phyloP scores from a whole-genome alignment of 1,284 basidiomycete genomes.

The Inonotus obliquus region DNA sequence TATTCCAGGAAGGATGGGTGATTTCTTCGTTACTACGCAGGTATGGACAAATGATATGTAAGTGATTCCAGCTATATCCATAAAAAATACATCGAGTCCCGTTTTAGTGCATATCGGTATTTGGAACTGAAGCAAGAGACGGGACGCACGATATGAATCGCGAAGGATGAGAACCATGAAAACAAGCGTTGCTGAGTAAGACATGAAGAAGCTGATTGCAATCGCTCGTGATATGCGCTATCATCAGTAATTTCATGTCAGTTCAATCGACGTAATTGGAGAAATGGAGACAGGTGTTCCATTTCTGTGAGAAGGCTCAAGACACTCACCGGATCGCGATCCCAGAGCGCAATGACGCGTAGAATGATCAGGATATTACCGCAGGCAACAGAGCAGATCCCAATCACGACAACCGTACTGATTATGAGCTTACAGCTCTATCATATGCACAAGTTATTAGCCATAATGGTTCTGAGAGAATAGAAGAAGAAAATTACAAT shows the following conservation, averaged over 20 bases:
- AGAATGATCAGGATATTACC: constrained; percentile 17
- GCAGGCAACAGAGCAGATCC: constrained; percentile 7
- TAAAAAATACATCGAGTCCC: background rate
- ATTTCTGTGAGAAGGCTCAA: too few species aligned
- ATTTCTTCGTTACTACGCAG: background rate
- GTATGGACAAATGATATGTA: constrained; percentile 7
- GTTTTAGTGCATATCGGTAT: background rate
- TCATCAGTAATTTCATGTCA: background rate
- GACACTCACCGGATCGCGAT: constrained; percentile 14
- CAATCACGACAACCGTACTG: constrained; percentile 3
- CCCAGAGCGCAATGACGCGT: constrained; percentile 18
- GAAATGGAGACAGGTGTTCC: too few species aligned
- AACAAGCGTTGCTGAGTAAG: constrained; percentile 6
- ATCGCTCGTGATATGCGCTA: constrained; percentile 2
- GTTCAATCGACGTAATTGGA: background rate
- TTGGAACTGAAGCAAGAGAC: background rate
- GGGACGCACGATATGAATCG: constrained; percentile 4
- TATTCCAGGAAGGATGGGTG: background rate
- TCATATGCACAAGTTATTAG: background rate
- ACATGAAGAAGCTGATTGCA: constrained; percentile 2
- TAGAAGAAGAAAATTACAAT: background rate
- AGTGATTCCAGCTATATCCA: background rate
- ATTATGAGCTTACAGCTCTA: constrained; percentile 9
- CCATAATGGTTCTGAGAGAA: too few species aligned
- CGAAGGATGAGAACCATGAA: constrained; percentile 9